Conservation (phyloP, 345 rosid species). For the Eucalyptus paniculata region DNA sequence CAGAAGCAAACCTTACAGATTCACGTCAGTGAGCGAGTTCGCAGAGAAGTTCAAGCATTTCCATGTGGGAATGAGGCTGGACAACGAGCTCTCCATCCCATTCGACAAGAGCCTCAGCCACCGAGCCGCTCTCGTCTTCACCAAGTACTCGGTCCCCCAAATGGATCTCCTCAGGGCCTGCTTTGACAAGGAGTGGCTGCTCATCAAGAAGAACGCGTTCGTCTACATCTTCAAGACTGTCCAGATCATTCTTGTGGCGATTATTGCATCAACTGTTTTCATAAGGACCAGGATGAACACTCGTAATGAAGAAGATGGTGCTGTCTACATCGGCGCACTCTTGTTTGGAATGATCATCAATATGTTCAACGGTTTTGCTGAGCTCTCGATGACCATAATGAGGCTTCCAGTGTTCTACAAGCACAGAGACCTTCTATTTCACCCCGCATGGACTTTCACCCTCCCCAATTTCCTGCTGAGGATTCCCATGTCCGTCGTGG, state of each 20-base stretch:
- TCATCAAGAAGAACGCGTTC: slow-evolving; percentile 56
- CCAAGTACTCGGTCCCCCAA: slow-evolving; percentile 39
- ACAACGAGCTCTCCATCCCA: slow-evolving; percentile 41
- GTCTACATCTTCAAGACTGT: slow-evolving; percentile 61
- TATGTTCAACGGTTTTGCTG: slow-evolving; percentile 86
- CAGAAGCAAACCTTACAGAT: slow-evolving; percentile 45
- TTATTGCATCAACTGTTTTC: slow-evolving; percentile 48
- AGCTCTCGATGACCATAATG: slow-evolving; percentile 52
- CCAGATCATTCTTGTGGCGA: slow-evolving; percentile 50
- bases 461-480: slow-evolving; percentile 53
- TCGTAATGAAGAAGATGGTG: slow-evolving; percentile 39
- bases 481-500: slow-evolving; percentile 65
- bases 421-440: slow-evolving; percentile 79
- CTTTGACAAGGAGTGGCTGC: slow-evolving; percentile 70
- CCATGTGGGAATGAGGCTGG: slow-evolving; percentile 50
- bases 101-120: slow-evolving; percentile 51
- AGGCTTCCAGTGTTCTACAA: slow-evolving; percentile 89
- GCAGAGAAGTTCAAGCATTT: slow-evolving; percentile 44
- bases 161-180: slow-evolving; percentile 60
- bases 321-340: slow-evolving; percentile 31
- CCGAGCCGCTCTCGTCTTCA: slow-evolving; percentile 57
- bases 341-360: slow-evolving; percentile 41
- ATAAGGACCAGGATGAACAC: slow-evolving; percentile 47
- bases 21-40: slow-evolving; percentile 48
- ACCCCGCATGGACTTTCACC: slow-evolving; percentile 81